Conservation (phyloP, 768 basidiomycete species). For the Termitomyces titanicus region DNA sequence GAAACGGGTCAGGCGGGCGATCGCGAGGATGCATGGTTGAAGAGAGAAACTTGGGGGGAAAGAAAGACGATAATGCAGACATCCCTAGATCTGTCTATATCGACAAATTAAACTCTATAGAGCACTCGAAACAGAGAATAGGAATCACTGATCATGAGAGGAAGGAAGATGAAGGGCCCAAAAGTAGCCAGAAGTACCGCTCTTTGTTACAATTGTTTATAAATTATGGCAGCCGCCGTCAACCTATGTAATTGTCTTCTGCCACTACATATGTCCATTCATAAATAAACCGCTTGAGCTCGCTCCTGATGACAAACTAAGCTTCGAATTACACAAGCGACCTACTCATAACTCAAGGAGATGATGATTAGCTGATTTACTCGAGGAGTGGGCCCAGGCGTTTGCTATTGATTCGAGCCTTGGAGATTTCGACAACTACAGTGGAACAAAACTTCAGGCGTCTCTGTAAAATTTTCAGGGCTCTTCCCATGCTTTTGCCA, state of each 20-base stretch:
- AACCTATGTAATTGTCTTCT: slow-evolving; percentile 3
- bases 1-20: slow-evolving; percentile 56
- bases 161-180: not conserved
- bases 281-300: too few relatives aligned
- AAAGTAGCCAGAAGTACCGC: not conserved
- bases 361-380: not conserved
- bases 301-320: too few relatives aligned
- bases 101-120: not conserved
- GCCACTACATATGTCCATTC: not conserved
- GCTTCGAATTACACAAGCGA: not conserved
- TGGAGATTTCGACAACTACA: not conserved
- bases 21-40: slow-evolving; percentile 54
- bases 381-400: not conserved
- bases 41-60: slow-evolving; percentile 47
- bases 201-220: slow-evolving; percentile 1
- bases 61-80: slow-evolving; percentile 29
- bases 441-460: not conserved
- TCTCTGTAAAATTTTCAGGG: too few relatives aligned
- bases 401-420: not conserved
- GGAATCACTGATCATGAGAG: slow-evolving; percentile 11
- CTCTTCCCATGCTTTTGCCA: not conserved
- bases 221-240: slow-evolving; percentile 10
- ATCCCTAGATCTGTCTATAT: slow-evolving; percentile 10
- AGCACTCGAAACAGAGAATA: not conserved
- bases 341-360: not conserved